Evolutionary conservation across 177 flowering plant species (phyloP).

Genomic region (Vitis hybrid): DNA sequence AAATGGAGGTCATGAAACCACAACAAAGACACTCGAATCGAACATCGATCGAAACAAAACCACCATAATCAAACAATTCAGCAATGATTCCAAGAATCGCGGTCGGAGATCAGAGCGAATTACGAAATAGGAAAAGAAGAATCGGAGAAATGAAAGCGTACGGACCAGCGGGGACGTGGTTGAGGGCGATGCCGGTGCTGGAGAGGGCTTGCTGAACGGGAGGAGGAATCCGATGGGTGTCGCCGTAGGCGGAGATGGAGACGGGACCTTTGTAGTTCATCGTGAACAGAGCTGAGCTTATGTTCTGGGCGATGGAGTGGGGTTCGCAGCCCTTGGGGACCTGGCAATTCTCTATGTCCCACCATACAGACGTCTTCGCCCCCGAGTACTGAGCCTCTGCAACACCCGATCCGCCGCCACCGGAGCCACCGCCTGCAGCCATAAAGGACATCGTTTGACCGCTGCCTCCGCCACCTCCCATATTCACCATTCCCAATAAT

Average conservation of each 20-base stretch:
- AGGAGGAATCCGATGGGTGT: constrained; percentile 52
- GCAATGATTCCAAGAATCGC: too few species aligned
- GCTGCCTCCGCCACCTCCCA: too few species aligned
- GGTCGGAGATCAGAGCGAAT: too few species aligned
- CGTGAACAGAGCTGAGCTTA: constrained; percentile 61
- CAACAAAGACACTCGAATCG: too few species aligned
- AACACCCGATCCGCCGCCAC: constrained; percentile 12
- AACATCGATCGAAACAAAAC: too few species aligned
- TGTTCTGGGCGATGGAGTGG: constrained; percentile 79
- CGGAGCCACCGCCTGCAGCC: constrained; percentile 7
- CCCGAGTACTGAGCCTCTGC: constrained; percentile 63
- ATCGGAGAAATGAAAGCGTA: too few species aligned
- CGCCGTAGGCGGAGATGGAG: constrained; percentile 82
- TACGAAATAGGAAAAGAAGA: too few species aligned
- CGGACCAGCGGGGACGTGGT: constrained; percentile 92
- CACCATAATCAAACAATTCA: too few species aligned
- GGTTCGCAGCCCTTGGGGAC: constrained; percentile 76
- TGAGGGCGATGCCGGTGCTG: constrained; percentile 80
- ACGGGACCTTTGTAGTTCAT: constrained; percentile 77
- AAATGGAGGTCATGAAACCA: too few species aligned
- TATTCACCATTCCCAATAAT: too few species aligned
- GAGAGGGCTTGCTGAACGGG: constrained; percentile 77
- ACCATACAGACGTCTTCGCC: constrained; percentile 94
- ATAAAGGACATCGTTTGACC: too few species aligned
- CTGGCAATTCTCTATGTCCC: constrained; percentile 98